Evolutionary conservation across 1,284 basidiomycete genomes (phyloP).

Genomic region (Ustanciosporium gigantosporum): DNA sequence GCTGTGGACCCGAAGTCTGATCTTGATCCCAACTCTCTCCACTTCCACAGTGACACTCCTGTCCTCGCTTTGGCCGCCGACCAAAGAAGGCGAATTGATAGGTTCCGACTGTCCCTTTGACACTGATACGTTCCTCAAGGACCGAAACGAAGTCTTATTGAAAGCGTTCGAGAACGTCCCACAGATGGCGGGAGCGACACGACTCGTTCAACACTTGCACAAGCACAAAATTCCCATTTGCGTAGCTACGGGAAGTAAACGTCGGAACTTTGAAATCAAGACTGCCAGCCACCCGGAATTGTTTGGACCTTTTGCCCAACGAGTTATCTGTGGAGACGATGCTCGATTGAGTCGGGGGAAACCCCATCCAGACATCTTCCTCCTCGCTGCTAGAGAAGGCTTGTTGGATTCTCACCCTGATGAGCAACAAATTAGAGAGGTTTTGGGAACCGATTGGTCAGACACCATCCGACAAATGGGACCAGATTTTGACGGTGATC

Average conservation of each 20-base stretch:
- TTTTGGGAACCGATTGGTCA: constrained; percentile 26
- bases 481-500: constrained; percentile 34
- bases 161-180: constrained; percentile 53
- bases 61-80: constrained; percentile 52
- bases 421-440: constrained; percentile 5
- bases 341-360: constrained; percentile 51
- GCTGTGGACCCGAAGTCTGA: too few species aligned
- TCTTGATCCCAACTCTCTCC: too few species aligned
- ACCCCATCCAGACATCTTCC: constrained; percentile 59
- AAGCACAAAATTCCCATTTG: constrained; percentile 57
- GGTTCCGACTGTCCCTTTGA: constrained; percentile 54
- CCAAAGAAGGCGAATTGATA: constrained; percentile 25
- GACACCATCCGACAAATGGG: constrained; percentile 38
- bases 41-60: constrained; percentile 51
- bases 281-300: constrained; percentile 40
- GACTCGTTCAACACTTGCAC: constrained; percentile 55
- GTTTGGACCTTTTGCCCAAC: constrained; percentile 49
- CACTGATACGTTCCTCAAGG: constrained; percentile 53
- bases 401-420: constrained; percentile 32
- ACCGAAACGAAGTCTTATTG: constrained; percentile 50
- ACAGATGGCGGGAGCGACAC: constrained; percentile 57
- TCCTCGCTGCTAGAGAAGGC: constrained; percentile 55
- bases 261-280: constrained; percentile 57
- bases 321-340: constrained; percentile 59
- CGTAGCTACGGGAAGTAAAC: constrained; percentile 59